Conservation (phyloP, 208 protist species). For the Leishmania amazonensis region DNA sequence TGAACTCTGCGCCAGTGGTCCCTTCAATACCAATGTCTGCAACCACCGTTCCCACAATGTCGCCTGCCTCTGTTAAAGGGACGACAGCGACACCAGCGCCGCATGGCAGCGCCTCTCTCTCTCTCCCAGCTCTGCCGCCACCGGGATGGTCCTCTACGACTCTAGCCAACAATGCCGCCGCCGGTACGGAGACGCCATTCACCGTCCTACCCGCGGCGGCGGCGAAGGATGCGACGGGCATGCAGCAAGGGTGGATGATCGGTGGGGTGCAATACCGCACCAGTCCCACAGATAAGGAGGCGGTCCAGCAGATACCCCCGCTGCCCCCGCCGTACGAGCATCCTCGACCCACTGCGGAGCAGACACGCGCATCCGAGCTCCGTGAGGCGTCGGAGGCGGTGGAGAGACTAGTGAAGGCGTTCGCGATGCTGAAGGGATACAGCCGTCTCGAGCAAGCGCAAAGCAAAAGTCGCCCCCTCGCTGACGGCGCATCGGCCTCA, state of each 20-base stretch:
- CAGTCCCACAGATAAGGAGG: not conserved
- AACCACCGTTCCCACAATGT: not conserved
- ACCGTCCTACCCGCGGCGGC: not conserved
- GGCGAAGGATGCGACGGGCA: not conserved
- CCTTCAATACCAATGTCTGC: not conserved
- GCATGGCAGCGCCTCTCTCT: not conserved
- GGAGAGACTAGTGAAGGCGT: conserved; percentile 80
- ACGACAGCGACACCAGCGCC: not conserved
- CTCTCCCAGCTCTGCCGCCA: conserved; percentile 25
- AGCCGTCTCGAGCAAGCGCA: conserved; percentile 27
- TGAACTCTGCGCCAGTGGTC: not conserved
- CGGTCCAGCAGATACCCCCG: conserved; percentile 20
- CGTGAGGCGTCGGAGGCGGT: conserved; percentile 85
- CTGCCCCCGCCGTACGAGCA: conserved; percentile 37
- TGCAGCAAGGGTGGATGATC: conserved; percentile 9
- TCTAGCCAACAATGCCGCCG: not conserved
- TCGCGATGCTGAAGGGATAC: conserved; percentile 64
- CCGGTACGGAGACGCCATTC: not conserved
- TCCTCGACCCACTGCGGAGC: conserved; percentile 15
- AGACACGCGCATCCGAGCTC: conserved; percentile 59
- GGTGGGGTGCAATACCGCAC: conserved; percentile 2
- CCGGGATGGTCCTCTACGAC: conserved; percentile 16
- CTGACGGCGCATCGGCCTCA: not conserved
- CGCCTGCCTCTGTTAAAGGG: not conserved
- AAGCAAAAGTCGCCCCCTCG: not conserved